A percentile compares a stretch with the other conserved stretches of the same genome.
Evolutionary conservation across 139 green algal genomes (phyloP).

Genomic region (Trebouxia sp.): DNA sequence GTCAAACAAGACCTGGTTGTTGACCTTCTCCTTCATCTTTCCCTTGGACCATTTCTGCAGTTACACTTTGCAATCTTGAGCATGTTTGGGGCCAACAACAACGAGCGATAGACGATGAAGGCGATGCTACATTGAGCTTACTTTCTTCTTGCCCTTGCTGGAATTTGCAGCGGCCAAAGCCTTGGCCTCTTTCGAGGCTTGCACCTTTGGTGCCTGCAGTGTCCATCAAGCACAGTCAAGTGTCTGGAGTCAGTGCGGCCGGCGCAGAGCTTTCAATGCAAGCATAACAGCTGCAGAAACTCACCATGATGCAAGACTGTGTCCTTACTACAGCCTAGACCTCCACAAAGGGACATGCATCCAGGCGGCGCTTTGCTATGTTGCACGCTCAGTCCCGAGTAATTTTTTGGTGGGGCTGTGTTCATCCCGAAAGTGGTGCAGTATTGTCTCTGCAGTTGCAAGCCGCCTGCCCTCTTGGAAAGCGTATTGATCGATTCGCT

Average conservation of each 20-base stretch:
- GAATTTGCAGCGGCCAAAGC: constrained; percentile 83
- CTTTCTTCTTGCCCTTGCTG: constrained; percentile 94
- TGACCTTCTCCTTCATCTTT: constrained; percentile 99
- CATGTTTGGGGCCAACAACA: no score
- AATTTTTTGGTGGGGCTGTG: background rate
- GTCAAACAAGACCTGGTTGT: constrained; percentile 99
- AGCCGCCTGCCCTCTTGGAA: background rate
- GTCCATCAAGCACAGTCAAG: background rate
- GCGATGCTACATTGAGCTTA: constrained; percentile 24
- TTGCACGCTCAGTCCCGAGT: background rate
- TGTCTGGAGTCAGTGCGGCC: no score
- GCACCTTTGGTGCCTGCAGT: constrained; percentile 72
- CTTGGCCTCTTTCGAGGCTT: constrained; percentile 91
- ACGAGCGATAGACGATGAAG: background rate
- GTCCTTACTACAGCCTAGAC: background rate
- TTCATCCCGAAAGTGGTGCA: background rate
- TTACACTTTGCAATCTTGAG: background rate
- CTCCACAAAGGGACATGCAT: background rate
- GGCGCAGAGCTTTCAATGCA: no score
- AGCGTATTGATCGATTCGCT: background rate
- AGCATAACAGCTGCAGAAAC: no score
- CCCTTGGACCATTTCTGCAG: constrained; percentile 98
- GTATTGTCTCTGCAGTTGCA: background rate
- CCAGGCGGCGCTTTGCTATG: background rate
- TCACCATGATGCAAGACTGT: constrained; percentile 6